These are phyloP conservation scores for Incumbomyces delicatus DNA, from an alignment of 2,329 filamentous ascomycete genomes.

Conservation along the genomic window DNA sequence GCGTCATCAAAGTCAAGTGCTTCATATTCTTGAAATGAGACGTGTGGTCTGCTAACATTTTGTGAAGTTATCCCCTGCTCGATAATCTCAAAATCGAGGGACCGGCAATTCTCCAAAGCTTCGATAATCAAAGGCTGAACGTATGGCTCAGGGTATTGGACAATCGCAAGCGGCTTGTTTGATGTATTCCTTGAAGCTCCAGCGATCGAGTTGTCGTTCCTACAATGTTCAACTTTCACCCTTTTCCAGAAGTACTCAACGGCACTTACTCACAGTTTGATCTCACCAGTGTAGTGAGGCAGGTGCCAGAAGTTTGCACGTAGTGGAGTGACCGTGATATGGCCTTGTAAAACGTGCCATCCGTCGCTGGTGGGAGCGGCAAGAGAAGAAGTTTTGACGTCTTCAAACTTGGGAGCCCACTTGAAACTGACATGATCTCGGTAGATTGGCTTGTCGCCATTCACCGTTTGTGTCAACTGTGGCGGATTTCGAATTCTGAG, in stretches of 20 bases:
- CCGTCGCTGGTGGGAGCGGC: conserved; percentile 73
- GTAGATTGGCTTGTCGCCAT: conserved; percentile 19
- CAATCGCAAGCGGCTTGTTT: conserved; percentile 52
- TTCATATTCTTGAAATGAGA: conserved; percentile 85
- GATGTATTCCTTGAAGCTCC: background rate
- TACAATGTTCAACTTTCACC: too few species aligned
- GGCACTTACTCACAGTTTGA: conserved; percentile 65
- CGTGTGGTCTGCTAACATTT: conserved; percentile 39
- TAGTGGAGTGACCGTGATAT: conserved; percentile 81
- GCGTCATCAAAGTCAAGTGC: conserved; percentile 72
- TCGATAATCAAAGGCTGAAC: conserved; percentile 75
- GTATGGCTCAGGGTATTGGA: conserved; percentile 81
- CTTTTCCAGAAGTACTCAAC: background rate
- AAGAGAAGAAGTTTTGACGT: conserved; percentile 82
- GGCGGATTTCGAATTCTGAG: conserved; percentile 60
- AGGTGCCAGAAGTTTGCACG: conserved; percentile 87
- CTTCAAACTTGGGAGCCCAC: conserved; percentile 79
- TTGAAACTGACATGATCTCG: conserved; percentile 84
- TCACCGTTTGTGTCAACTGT: conserved; percentile 26
- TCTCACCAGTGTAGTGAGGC: conserved; percentile 56
- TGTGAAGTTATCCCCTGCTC: conserved; percentile 40
- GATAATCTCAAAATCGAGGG: conserved; percentile 46
- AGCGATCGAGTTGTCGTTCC: too few species aligned
- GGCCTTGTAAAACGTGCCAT: conserved; percentile 79
- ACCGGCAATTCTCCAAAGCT: conserved; percentile 57